phyloP scores from a whole-genome alignment of 805 yeast genomes.

The Cyberlindnera mississippiensis region DNA sequence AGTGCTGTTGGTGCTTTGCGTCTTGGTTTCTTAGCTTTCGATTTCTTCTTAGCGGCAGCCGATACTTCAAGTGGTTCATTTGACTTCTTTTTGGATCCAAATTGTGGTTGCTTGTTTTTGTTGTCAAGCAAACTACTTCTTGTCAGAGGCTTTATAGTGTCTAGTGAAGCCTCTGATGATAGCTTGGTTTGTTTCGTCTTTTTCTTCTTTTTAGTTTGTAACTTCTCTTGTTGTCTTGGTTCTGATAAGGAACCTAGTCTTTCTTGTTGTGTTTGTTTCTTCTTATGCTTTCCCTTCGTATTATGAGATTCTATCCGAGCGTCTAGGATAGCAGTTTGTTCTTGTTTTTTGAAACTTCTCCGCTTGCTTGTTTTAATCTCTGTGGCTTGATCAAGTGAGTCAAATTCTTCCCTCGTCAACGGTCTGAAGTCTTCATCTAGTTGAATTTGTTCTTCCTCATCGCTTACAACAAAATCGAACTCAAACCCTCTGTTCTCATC shows the following conservation, averaged over 20 bases:
- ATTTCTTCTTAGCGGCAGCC: background rate
- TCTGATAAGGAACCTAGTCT: background rate
- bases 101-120: background rate
- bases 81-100: background rate
- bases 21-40: background rate
- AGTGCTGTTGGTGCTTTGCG: slow-evolving; percentile 8
- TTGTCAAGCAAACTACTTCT: slow-evolving; percentile 5
- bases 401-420: background rate
- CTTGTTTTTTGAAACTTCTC: background rate
- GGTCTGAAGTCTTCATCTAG: slow-evolving; percentile 8
- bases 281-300: background rate
- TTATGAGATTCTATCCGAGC: background rate
- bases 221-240: background rate
- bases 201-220: background rate
- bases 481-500: slow-evolving; percentile 1
- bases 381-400: background rate
- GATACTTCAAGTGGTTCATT: background rate
- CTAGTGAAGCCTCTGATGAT: background rate
- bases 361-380: background rate
- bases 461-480: slow-evolving; percentile 13
- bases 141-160: slow-evolving; percentile 6
- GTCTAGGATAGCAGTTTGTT: background rate
- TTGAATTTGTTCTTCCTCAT: slow-evolving; percentile 18
- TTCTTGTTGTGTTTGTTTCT: background rate
- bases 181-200: background rate